Conservation (phyloP, 768 basidiomycete species). For the Hydnum rufescens region DNA sequence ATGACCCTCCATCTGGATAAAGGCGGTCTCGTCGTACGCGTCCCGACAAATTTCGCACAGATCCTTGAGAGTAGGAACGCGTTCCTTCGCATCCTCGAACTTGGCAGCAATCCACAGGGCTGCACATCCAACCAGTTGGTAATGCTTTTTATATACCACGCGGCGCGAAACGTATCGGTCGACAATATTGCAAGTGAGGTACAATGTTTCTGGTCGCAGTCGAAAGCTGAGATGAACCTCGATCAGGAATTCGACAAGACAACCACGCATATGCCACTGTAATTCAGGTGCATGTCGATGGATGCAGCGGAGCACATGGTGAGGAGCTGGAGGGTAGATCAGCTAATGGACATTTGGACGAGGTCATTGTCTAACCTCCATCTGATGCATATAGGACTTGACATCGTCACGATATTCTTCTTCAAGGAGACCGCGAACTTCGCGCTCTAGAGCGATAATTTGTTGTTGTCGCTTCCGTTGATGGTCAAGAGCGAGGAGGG, state of each 20-base stretch:
- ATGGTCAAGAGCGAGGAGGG: neutral
- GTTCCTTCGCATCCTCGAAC: conserved; percentile 97
- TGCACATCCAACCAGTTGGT: conserved; percentile 96
- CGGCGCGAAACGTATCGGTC: conserved; percentile 98
- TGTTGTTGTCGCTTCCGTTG: conserved; percentile 8
- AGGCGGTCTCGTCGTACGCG: conserved; percentile 92
- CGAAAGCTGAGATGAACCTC: conserved; percentile 97
- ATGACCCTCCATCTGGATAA: conserved; percentile 98
- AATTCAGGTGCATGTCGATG: conserved; percentile 99
- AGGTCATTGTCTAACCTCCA: conserved; percentile 91
- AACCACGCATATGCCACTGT: conserved; percentile 97
- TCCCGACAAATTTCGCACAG: conserved; percentile 89
- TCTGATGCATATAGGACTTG: conserved; percentile 82
- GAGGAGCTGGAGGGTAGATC: conserved; percentile 29
- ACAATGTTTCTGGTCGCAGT: conserved; percentile 93
- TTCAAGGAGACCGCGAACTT: conserved; percentile 63
- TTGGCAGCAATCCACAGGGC: conserved; percentile 99
- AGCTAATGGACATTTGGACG: neutral
- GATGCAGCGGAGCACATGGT: conserved; percentile 87
- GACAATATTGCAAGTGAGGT: conserved; percentile 95
- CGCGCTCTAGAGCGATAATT: conserved; percentile 31
- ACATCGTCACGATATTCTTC: conserved; percentile 94
- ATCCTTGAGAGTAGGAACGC: conserved; percentile 88
- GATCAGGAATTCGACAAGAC: conserved; percentile 95
- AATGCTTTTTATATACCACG: conserved; percentile 97